phyloP scores from a whole-genome alignment of 768 basidiomycete species.

The Mycena kentingensis region DNA sequence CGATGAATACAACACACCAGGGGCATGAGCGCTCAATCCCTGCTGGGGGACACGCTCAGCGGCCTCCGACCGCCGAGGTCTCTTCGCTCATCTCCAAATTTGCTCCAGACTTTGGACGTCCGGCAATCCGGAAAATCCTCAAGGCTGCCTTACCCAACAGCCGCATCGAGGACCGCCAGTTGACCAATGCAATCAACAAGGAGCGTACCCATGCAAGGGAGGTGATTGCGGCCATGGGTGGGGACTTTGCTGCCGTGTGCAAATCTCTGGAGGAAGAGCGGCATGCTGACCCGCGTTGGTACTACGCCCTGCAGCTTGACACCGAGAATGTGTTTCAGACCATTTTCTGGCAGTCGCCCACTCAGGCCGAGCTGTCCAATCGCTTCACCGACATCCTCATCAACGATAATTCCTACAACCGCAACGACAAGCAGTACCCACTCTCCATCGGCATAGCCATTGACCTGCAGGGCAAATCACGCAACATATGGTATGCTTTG shows the following conservation, averaged over 20 bases:
- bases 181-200: slow-evolving; percentile 31
- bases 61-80: too few relatives aligned
- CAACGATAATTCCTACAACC: slow-evolving; percentile 35
- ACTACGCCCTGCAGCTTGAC: slow-evolving; percentile 23
- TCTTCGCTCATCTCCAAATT: too few relatives aligned
- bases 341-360: slow-evolving; percentile 37
- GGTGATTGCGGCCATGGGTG: slow-evolving; percentile 27
- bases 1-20: too few relatives aligned
- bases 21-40: too few relatives aligned
- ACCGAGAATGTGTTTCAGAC: slow-evolving; percentile 18
- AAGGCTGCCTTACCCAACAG: too few relatives aligned
- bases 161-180: slow-evolving; percentile 35
- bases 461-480: slow-evolving; percentile 26
- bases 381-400: slow-evolving; percentile 34
- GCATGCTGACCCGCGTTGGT: slow-evolving; percentile 26
- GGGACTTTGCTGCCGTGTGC: slow-evolving; percentile 31
- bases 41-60: too few relatives aligned
- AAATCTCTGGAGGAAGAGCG: slow-evolving; percentile 19
- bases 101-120: too few relatives aligned
- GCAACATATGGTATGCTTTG: slow-evolving; percentile 34
- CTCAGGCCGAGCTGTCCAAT: slow-evolving; percentile 25
- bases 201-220: slow-evolving; percentile 19
- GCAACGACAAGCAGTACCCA: slow-evolving; percentile 29
- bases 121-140: too few relatives aligned
- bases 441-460: slow-evolving; percentile 36